A percentile compares a stretch with the other conserved stretches of the same genome.
These are phyloP conservation scores for Penicillium verrucosum DNA, from an alignment of 2,329 filamentous ascomycete genomes.

Conservation along the genomic window DNA sequence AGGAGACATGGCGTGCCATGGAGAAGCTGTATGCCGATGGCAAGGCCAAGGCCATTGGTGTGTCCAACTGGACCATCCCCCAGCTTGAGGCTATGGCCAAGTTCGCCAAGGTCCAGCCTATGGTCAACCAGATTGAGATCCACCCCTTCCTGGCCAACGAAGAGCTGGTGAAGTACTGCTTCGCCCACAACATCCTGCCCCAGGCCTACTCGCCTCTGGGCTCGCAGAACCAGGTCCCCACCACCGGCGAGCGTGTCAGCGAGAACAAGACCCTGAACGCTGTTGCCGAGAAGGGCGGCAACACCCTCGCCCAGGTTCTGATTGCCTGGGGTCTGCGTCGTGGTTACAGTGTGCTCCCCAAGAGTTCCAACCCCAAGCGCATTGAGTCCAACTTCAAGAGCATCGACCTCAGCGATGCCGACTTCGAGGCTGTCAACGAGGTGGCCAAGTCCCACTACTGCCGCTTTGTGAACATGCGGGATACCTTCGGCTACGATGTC, in stretches of 20 bases:
- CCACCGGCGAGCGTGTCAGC: constrained; percentile 63
- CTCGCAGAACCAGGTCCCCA: constrained; percentile 67
- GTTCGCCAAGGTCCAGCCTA: constrained; percentile 43
- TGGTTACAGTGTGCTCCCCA: constrained; percentile 66
- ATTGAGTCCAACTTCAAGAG: constrained; percentile 67
- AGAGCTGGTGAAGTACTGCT: constrained; percentile 43
- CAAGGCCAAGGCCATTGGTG: constrained; percentile 67
- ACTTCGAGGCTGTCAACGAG: constrained; percentile 59
- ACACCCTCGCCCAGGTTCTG: constrained; percentile 60
- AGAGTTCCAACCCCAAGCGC: constrained; percentile 64
- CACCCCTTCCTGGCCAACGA: constrained; percentile 49
- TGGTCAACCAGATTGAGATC: constrained; percentile 47
- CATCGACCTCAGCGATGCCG: constrained; percentile 56
- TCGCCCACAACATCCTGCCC: constrained; percentile 41
- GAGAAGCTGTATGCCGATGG: constrained; percentile 58
- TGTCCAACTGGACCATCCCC: constrained; percentile 68
- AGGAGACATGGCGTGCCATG: constrained; percentile 65
- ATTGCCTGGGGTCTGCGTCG: constrained; percentile 65
- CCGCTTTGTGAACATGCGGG: constrained; percentile 79
- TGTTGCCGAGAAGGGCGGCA: constrained; percentile 56
- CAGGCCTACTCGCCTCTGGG: constrained; percentile 50
- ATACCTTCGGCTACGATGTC: constrained; percentile 71
- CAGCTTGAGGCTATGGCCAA: constrained; percentile 48
- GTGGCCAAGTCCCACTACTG: constrained; percentile 65
- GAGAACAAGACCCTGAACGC: constrained; percentile 58